Conservation (phyloP, 2,329 filamentous ascomycete species). For the Diaporthe longicolla region DNA sequence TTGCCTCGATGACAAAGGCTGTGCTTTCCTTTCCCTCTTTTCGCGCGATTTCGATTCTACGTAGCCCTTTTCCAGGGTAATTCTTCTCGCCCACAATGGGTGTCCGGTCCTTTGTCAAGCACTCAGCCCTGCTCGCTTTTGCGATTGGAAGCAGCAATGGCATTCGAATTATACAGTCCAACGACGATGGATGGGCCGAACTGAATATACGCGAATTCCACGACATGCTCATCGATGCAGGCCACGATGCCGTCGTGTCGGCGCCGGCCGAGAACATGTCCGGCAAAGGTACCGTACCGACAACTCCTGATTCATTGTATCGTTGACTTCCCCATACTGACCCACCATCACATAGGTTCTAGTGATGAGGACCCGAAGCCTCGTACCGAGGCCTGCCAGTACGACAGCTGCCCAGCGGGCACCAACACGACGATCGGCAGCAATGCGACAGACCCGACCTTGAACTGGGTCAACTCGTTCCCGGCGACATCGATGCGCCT, state of each 20-base stretch:
- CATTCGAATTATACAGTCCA: slow-evolving; percentile 71
- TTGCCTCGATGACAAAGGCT: not conserved
- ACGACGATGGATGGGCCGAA: slow-evolving; percentile 83
- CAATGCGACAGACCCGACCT: slow-evolving; percentile 68
- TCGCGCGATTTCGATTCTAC: not conserved
- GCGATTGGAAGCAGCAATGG: slow-evolving; percentile 26
- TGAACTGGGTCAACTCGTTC: slow-evolving; percentile 81
- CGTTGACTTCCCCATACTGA: not conserved
- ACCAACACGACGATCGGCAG: slow-evolving; percentile 66
- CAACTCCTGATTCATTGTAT: not conserved
- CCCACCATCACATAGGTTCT: slow-evolving; percentile 61
- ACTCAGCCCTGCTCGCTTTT: slow-evolving; percentile 36
- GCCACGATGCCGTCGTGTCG: slow-evolving; percentile 74
- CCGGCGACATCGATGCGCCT: slow-evolving; percentile 75
- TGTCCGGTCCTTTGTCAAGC: slow-evolving; percentile 38
- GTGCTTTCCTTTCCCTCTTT: not conserved
- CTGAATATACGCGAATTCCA: slow-evolving; percentile 74
- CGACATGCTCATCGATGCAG: slow-evolving; percentile 65
- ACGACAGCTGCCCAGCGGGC: slow-evolving; percentile 70
- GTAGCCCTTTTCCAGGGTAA: not conserved
- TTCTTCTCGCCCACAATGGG: slow-evolving; percentile 24
- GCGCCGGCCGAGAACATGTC: slow-evolving; percentile 77
- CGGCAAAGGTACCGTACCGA: slow-evolving; percentile 63
- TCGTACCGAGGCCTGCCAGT: slow-evolving; percentile 69
- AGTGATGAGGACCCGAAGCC: slow-evolving; percentile 61